phyloP scores from a whole-genome alignment of 768 basidiomycete species.

The Rhodotorula babjevae region DNA sequence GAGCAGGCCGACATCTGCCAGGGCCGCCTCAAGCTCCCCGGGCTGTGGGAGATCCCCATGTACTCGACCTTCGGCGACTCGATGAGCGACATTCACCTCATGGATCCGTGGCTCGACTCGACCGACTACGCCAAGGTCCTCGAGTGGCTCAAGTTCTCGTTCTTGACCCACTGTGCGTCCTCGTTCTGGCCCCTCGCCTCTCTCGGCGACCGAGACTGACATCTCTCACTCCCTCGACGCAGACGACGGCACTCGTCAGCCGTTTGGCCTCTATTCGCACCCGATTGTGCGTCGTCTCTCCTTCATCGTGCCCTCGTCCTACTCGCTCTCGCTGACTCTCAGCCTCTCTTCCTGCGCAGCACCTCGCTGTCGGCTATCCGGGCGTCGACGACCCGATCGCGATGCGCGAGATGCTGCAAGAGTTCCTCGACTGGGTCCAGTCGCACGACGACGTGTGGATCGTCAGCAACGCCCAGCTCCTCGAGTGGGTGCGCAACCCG shows the following conservation, averaged over 20 bases:
- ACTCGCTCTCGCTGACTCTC: neutral
- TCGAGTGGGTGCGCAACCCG: slow-evolving; percentile 70
- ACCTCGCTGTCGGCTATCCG: slow-evolving; percentile 55
- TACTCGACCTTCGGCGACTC: slow-evolving; percentile 1
- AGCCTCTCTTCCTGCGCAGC: slow-evolving; percentile 41
- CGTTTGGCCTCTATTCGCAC: slow-evolving; percentile 75
- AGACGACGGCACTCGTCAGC: slow-evolving; percentile 66
- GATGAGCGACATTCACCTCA: slow-evolving; percentile 54
- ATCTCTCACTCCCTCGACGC: no score
- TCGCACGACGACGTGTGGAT: slow-evolving; percentile 58
- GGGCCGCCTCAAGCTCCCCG: slow-evolving; percentile 66
- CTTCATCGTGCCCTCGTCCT: neutral
- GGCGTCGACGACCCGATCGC: slow-evolving; percentile 54
- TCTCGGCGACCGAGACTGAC: neutral
- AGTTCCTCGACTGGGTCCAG: slow-evolving; percentile 78
- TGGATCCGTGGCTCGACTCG: slow-evolving; percentile 70
- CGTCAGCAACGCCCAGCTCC: slow-evolving; percentile 51
- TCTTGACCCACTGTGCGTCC: slow-evolving; percentile 59
- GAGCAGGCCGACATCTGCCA: slow-evolving; percentile 57
- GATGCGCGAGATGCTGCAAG: slow-evolving; percentile 70
- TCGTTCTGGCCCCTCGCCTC: neutral
- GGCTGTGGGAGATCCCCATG: slow-evolving; percentile 79
- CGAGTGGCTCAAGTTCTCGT: slow-evolving; percentile 67
- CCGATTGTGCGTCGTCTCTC: slow-evolving; percentile 52
- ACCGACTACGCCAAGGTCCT: slow-evolving; percentile 44